Evolutionary conservation across 768 basidiomycete genomes (phyloP).

Genomic region (Russula dissimulans): DNA sequence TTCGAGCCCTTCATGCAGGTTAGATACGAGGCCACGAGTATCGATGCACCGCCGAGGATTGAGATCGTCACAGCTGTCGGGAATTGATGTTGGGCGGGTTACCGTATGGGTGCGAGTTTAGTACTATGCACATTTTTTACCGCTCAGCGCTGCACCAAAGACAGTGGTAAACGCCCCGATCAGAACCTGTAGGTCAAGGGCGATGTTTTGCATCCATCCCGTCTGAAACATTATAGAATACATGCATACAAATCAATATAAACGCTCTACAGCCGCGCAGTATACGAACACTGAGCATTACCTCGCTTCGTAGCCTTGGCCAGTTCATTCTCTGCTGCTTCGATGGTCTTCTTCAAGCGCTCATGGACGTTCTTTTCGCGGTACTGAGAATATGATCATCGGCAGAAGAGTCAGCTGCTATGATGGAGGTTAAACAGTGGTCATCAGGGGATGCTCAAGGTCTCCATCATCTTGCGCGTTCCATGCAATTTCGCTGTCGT

Average conservation of each 20-base stretch:
- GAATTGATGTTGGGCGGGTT: not conserved
- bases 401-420: not conserved
- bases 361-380: not conserved
- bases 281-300: too few relatives aligned
- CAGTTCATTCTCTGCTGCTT: too few relatives aligned
- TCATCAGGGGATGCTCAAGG: not conserved
- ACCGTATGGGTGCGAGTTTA: not conserved
- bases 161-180: conserved; percentile 25
- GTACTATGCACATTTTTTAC: conserved; percentile 13
- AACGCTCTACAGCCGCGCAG: too few relatives aligned
- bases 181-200: conserved; percentile 24
- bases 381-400: not conserved
- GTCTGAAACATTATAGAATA: conserved; percentile 12
- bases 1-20: conserved; percentile 59
- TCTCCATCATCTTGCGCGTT: not conserved
- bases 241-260: not conserved
- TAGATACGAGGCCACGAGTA: conserved; percentile 61
- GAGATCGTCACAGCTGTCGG: conserved; percentile 33
- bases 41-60: conserved; percentile 48
- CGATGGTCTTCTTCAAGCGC: too few relatives aligned
- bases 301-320: too few relatives aligned
- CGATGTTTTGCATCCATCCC: conserved; percentile 19
- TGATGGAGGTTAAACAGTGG: not conserved
- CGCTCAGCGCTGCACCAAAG: conserved; percentile 22
- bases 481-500: not conserved